phyloP scores from a whole-genome alignment of 495 filamentous ascomycete genomes.

The Aspergillus sparsus region DNA sequence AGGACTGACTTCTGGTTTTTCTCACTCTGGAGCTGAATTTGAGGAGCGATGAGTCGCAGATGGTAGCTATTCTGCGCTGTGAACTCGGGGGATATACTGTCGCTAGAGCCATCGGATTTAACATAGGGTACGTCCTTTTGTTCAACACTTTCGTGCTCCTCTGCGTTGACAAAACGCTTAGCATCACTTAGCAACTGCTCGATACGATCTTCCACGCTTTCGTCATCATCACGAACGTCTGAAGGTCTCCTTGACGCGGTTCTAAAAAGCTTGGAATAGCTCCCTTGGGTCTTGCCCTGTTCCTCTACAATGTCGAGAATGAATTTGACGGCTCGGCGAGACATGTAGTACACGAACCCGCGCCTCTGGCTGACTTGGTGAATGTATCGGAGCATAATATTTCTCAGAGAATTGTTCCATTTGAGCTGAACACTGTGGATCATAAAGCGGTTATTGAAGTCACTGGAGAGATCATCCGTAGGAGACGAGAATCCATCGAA shows the following conservation, averaged over 20 bases:
- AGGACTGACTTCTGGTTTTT: conserved; percentile 94
- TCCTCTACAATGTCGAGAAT: conserved; percentile 97
- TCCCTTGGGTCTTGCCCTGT: conserved; percentile 68
- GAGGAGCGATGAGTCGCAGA: conserved; percentile 90
- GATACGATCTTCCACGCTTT: conserved; percentile 80
- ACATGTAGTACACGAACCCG: conserved; percentile 97
- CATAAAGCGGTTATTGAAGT: conserved; percentile 98
- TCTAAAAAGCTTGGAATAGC: conserved; percentile 37
- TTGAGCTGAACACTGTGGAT: conserved; percentile 96
- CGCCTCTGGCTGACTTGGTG: conserved; percentile 95
- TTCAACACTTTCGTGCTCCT: conserved; percentile 53
- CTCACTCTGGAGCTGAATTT: conserved; percentile 96
- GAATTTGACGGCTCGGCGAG: conserved; percentile 92
- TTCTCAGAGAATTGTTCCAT: conserved; percentile 94
- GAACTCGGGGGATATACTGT: conserved; percentile 85
- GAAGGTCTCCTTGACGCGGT: conserved; percentile 27
- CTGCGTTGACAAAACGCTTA: conserved; percentile 76
- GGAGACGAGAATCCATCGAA: conserved; percentile 42
- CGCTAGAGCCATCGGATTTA: conserved; percentile 58
- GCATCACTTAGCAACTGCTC: conserved; percentile 83
- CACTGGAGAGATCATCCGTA: conserved; percentile 70
- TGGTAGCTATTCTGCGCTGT: conserved; percentile 93
- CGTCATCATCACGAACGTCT: conserved; percentile 51
- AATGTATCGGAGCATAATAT: conserved; percentile 95
- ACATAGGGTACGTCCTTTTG: conserved; percentile 29